Evolutionary conservation across 1,284 basidiomycete species (phyloP).

Genomic region (Coriolopsis trogii): DNA sequence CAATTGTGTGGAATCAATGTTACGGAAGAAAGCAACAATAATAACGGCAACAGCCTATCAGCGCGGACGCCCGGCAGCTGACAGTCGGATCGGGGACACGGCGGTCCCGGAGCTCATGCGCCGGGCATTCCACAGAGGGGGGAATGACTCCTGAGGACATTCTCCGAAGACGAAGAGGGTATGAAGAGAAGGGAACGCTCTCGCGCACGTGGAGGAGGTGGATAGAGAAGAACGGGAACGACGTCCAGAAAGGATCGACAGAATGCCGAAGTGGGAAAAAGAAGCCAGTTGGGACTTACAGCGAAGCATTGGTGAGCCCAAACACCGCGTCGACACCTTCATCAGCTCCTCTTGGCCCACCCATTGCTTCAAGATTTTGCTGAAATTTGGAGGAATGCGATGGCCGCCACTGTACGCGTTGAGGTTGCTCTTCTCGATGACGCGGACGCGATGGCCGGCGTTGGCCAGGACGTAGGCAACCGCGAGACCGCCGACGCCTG

Average conservation of each 20-base stretch:
- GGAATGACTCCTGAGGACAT: too few relatives aligned
- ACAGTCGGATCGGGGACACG: too few relatives aligned
- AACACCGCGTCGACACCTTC: constrained; percentile 35
- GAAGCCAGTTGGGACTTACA: too few relatives aligned
- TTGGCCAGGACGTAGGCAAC: constrained; percentile 49
- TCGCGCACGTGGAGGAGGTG: too few relatives aligned
- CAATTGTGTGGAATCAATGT: not conserved
- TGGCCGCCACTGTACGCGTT: constrained; percentile 42
- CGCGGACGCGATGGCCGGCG: constrained; percentile 53
- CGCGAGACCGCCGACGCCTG: constrained; percentile 49
- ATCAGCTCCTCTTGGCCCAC: constrained; percentile 44
- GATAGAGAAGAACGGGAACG: too few relatives aligned
- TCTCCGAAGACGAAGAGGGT: too few relatives aligned
- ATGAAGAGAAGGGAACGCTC: too few relatives aligned
- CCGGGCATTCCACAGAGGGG: too few relatives aligned
- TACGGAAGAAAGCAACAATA: not conserved
- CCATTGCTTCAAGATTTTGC: constrained; percentile 55
- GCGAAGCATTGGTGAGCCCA: constrained; percentile 32
- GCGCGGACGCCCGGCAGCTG: too few relatives aligned
- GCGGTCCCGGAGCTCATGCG: too few relatives aligned
- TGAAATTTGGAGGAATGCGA: constrained; percentile 55
- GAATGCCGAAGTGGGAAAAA: too few relatives aligned
- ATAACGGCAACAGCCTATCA: not conserved
- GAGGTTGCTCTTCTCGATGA: constrained; percentile 46
- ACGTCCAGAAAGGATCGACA: too few relatives aligned